Base-by-base conservation (phyloP, 2,329 filamentous ascomycete genomes). In the Pseudogymnoascus sp. region DNA sequence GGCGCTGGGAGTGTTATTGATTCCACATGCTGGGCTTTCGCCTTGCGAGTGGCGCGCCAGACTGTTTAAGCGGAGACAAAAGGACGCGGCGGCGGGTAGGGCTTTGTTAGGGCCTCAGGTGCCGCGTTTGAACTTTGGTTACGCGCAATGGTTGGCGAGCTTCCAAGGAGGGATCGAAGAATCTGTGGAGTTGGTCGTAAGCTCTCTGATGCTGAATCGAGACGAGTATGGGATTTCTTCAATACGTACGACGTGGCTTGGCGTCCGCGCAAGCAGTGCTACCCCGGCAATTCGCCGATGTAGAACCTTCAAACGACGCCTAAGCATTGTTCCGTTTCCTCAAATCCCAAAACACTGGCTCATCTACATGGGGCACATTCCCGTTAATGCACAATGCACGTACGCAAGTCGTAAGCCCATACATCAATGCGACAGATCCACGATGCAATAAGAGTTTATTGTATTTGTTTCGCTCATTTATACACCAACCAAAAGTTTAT, bases 171-270 rank as follows among this genome's bases (percentile, higher is more conserved):
- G 45, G 31, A 33, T 31, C 18, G 25, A 31, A 45, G n/a, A 55
- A 55, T 55, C n/a, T 55, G 45, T 55, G 45, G 45, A 55, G 45
- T 55, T 31, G 14, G 45, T 55, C 45, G 45, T 55, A 55, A 55
- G 45, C 45, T 55, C 25, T 31, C n/a, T 31, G 45, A 33, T 31
- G 45, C 14, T 33, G 45, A 55, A 31, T 55, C 45, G n/a, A 55
- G 45, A 31, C 8, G 45, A 33, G 45, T 55, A 49, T 55, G 45
- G 21, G 45, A 55, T 28, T 55, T 31, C 45, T 55, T 31, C 23
- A 52, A n/a, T 31, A 52, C 45, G 45, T 52, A 52, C 12, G 12
- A 14, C 11, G 18, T 31, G 18, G 16, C 40, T 43, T 49, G 23
- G n/a, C 23, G 9, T 31, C 45, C 45, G 25, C 25, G 45, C 45